Evolutionary conservation across 768 basidiomycete genomes (phyloP), one percentile per base, ranked within the genome.

Genomic region (Cantharellus anzutake): DNA sequence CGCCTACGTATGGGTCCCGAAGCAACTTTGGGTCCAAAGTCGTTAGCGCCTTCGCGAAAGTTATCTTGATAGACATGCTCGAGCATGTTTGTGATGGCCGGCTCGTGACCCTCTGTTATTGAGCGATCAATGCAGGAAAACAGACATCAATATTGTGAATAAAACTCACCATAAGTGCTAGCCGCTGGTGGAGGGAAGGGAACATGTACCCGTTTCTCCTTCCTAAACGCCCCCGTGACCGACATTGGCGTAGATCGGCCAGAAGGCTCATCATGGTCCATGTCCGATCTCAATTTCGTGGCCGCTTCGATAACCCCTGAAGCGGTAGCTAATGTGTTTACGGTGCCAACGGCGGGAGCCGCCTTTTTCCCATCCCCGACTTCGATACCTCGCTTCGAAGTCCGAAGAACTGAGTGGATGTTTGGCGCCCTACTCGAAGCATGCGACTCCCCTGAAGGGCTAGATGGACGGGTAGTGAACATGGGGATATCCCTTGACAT

Each of bases 41-140:
- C 93, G 38, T 84, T 77, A 60, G 90, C 81, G 2, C 90, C 75
- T 60, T 96, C 90, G 35, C 83, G 81, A 66, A 72, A 73, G 42
- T 83, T 88, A 67, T 93, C 91, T 42, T 89, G 74, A 67, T 91
- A 97, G 29, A 93, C 74, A 60, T 87, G 84, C 67, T 98, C 96
- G 29, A 99, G 73, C 7, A 98, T 73, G 56, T 86, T 86, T 66
- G 79, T 85, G 65, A 98, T 88, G 4, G 85, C 87, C 51, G 86
- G 82, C 66, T 98, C 94, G 66, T 86, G 86, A 0, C 86, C 86
- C 64, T 96, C 93, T 92, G 65, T 39, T 11, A 62, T 42, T 60
- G 11, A 29, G 11, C 11, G 11, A 48, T 48, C 11, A 48, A 29
- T 29, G 11, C 44, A 29, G 44, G 11, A 48, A 11, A 48, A 3